These are phyloP conservation scores for Catenaria anguillulae DNA, from an alignment of 371 early-diverging fungal species.

Conservation along the genomic window DNA sequence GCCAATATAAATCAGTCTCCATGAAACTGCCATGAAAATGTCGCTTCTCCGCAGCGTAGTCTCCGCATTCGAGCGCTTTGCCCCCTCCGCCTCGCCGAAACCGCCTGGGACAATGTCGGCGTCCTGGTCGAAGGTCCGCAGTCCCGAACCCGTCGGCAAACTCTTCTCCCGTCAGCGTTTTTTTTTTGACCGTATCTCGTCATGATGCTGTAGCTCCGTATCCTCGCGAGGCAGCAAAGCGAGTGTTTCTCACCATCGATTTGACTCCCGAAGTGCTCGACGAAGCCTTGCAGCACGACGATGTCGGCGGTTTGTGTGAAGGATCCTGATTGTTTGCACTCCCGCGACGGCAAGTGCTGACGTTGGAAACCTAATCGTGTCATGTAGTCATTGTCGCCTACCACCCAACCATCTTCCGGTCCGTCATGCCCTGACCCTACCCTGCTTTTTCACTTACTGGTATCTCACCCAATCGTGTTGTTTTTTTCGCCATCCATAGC, in stretches of 20 bases:
- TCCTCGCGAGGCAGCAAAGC: constrained; percentile 44
- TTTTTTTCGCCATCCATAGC: constrained; percentile 9
- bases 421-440: constrained; percentile 33
- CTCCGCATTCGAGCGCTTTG: constrained; percentile 60
- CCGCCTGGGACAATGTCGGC: constrained; percentile 95
- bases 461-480: too few relatives aligned
- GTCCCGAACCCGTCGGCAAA: too few relatives aligned
- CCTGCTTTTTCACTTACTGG: too few relatives aligned
- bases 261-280: constrained; percentile 72
- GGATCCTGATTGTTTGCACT: not conserved
- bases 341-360: too few relatives aligned
- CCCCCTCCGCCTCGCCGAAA: constrained; percentile 79
- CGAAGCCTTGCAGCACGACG: constrained; percentile 69
- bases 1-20: too few relatives aligned
- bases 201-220: constrained; percentile 37
- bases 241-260: constrained; percentile 92
- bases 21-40: too few relatives aligned
- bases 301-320: constrained; percentile 22
- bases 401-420: constrained; percentile 88
- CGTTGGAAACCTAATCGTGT: too few relatives aligned
- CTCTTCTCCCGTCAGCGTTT: too few relatives aligned
- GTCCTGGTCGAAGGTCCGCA: constrained; percentile 66
- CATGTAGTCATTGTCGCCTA: constrained; percentile 71
- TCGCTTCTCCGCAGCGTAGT: constrained; percentile 39
- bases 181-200: not conserved